phyloP scores from a whole-genome alignment of 768 basidiomycete species.

The Mycena belliarum region DNA sequence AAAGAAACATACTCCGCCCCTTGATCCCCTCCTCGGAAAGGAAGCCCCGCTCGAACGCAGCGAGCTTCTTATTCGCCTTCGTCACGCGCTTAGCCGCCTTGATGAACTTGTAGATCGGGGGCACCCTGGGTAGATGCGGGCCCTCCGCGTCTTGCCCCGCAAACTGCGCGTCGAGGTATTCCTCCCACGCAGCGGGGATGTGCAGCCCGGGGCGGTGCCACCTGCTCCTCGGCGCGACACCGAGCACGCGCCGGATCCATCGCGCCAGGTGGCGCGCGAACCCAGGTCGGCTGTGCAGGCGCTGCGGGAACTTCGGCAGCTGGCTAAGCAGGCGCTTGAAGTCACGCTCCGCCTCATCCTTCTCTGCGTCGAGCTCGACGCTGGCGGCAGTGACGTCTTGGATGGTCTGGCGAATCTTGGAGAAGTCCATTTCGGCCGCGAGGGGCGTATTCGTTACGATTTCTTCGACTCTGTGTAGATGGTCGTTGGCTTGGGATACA shows the following conservation, averaged over 20 bases:
- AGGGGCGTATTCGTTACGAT: constrained; percentile 28
- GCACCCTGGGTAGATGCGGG: constrained; percentile 14
- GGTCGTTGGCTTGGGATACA: background rate
- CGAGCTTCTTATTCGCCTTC: constrained; percentile 65
- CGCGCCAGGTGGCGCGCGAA: constrained; percentile 28
- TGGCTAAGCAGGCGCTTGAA: constrained; percentile 49
- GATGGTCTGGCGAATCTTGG: constrained; percentile 48
- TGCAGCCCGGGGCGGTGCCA: constrained; percentile 13
- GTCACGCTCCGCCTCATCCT: constrained; percentile 51
- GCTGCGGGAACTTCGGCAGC: constrained; percentile 31
- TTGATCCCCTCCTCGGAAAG: constrained; percentile 77
- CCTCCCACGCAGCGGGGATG: constrained; percentile 32
- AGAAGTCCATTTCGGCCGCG: constrained; percentile 37
- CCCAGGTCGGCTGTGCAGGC: constrained; percentile 25
- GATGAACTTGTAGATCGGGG: constrained; percentile 47
- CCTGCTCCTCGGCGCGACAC: constrained; percentile 34
- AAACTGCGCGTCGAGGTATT: constrained; percentile 30
- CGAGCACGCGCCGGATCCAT: constrained; percentile 41
- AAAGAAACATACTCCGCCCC: constrained; percentile 39
- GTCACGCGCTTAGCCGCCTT: constrained; percentile 61
- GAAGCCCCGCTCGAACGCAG: constrained; percentile 76
- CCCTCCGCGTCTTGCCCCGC: background rate
- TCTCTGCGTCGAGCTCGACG: constrained; percentile 58
- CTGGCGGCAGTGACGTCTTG: constrained; percentile 50
- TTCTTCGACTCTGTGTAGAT: constrained; percentile 24